Evolutionary conservation across 2,329 filamentous ascomycete genomes (phyloP), one percentile per base, ranked within the genome.

Genomic region (Alternaria conjuncta): DNA sequence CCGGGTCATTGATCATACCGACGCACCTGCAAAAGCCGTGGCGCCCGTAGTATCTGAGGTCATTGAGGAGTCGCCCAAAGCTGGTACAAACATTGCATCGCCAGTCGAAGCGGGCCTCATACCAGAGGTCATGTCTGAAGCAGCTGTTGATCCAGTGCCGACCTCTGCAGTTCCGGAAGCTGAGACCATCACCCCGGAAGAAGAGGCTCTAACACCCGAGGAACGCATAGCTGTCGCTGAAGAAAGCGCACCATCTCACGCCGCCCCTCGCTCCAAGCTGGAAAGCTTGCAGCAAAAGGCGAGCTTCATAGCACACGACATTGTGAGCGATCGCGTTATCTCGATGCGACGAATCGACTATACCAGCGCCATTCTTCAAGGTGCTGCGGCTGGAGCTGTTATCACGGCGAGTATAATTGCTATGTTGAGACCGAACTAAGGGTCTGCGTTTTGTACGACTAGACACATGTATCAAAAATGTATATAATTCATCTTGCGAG

Each of bases 281-380:
- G 61, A 67, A 13, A 62, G 67, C 5, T 76, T 71, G 75, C 72
- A 71, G 47, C 61, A 69, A 32, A 75, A 61, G 32, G 61, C 71
- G 20, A 61, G 57, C 10, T 63, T 67, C 11, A 63, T 69, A 47
- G 71, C 72, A 26, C 64, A 75, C 32, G 80, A 81, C 45, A 67
- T 81, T 5, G 78, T 84, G 68, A 84, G 82, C 70, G 81, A 84
- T 53, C 77, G 81, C 21, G 53, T 78, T 30, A 78, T 84, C 54
- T 80, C 81, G 15, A 76, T 85, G 51, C 80, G 81, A 43, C 79
- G 81, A 61, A 77, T 83, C 50, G 83, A 85, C 55, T 74, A 82
- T 44, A 85, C 83, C 3, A 79, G 79, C n/a, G 77, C 80, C 18
- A 77, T 82, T 5, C 66, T 84, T n/a, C 79, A 83, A 63, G 79